Conservation (phyloP, 768 basidiomycete species). For the Holtermannia corniformis region DNA sequence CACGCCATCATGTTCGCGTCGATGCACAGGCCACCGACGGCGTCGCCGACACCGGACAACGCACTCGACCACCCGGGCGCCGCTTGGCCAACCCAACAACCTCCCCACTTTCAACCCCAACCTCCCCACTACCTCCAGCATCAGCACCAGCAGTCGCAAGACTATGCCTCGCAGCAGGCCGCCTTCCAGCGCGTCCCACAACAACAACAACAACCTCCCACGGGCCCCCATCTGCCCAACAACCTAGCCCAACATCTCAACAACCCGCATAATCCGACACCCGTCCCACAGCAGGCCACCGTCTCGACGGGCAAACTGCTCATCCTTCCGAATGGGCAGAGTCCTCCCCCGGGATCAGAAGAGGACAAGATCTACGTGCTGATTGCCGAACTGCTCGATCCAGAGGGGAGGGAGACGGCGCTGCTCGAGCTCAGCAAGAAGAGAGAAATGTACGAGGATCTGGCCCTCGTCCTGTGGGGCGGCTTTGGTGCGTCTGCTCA, state of each 20-base stretch:
- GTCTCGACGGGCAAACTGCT: constrained; percentile 25
- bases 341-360: constrained; percentile 43
- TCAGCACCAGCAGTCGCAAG: not conserved
- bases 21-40: constrained; percentile 14
- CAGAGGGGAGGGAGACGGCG: constrained; percentile 70
- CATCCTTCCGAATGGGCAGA: constrained; percentile 32
- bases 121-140: not conserved
- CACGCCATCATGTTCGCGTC: not conserved
- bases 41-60: constrained; percentile 14
- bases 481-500: constrained; percentile 66
- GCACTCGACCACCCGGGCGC: not conserved
- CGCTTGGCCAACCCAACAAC: not conserved
- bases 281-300: constrained; percentile 1
- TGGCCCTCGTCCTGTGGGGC: constrained; percentile 95
- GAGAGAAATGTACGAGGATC: constrained; percentile 96
- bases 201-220: constrained; percentile 12
- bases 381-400: constrained; percentile 50
- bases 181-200: constrained; percentile 2
- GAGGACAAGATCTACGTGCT: constrained; percentile 80
- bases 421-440: constrained; percentile 96
- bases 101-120: not conserved
- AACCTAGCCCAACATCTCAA: constrained; percentile 38
- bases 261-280: constrained; percentile 33
- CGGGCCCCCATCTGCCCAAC: constrained; percentile 23
- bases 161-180: not conserved